Conservation (phyloP, 495 filamentous ascomycete genomes). For the Aspergillus homomorphus region DNA sequence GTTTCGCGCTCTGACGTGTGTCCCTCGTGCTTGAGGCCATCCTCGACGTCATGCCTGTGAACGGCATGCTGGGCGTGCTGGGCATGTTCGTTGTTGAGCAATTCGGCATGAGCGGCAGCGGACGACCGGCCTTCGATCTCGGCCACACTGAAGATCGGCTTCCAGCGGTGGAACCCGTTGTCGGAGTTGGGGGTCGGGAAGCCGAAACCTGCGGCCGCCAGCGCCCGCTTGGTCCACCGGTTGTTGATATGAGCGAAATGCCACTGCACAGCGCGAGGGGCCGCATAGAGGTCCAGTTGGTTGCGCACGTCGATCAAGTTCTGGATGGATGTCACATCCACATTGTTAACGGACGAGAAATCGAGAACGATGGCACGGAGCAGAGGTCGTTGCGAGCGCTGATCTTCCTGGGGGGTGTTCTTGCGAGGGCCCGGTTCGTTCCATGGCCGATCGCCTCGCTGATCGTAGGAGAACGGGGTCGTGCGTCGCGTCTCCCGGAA, state of each 20-base stretch:
- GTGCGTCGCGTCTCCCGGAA: slow-evolving; percentile 76
- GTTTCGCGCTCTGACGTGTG: slow-evolving; percentile 32
- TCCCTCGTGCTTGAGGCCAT: slow-evolving; percentile 26
- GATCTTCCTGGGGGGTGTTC: slow-evolving; percentile 44
- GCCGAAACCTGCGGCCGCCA: slow-evolving; percentile 90
- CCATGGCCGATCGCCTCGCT: slow-evolving; percentile 87
- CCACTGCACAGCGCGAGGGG: slow-evolving; percentile 88
- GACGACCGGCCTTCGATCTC: slow-evolving; percentile 74
- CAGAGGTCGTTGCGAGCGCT: slow-evolving; percentile 60
- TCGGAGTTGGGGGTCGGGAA: slow-evolving; percentile 66
- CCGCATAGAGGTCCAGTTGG: slow-evolving; percentile 85
- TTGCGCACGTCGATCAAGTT: slow-evolving; percentile 97
- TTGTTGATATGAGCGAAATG: slow-evolving; percentile 94
- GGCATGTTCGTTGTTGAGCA: slow-evolving; percentile 52
- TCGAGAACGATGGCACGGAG: slow-evolving; percentile 93
- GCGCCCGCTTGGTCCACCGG: slow-evolving; percentile 94
- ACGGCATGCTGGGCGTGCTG: slow-evolving; percentile 32
- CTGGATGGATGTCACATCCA: slow-evolving; percentile 92
- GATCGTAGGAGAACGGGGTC: slow-evolving; percentile 58
- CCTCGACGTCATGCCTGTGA: slow-evolving; percentile 41
- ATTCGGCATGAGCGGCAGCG: slow-evolving; percentile 60
- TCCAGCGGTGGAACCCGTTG: slow-evolving; percentile 69
- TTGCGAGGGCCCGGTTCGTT: slow-evolving; percentile 83
- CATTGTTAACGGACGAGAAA: slow-evolving; percentile 93
- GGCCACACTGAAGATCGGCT: slow-evolving; percentile 92